Evolutionary conservation across 129 eudicot genomes (phyloP).

Genomic region (Helianthus annuus): HanXRQr2.0-SUNRISE NC_035447.2:115123373-115123872

Average conservation of each 20-base stretch:
- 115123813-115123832: too few species aligned
- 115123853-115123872: too few species aligned
- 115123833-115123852: too few species aligned
- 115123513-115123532: conserved; percentile 9
- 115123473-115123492: not conserved
- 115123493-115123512: conserved; percentile 8
- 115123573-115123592: not conserved
- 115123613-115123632: conserved; percentile 11
- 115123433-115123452: not conserved
- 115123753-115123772: too few species aligned
- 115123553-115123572: conserved; percentile 11
- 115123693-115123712: too few species aligned
- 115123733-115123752: too few species aligned
- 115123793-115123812: too few species aligned
- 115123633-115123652: not conserved
- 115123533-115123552: not conserved
- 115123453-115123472: conserved; percentile 4
- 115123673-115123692: too few species aligned
- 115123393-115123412: conserved; percentile 4
- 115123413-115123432: conserved; percentile 8
- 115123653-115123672: not conserved
- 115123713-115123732: too few species aligned
- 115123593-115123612: conserved; percentile 8
- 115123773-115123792: too few species aligned
- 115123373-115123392: not conserved